Base-by-base conservation (phyloP, 176 grass and related monocot species). In the Bolboschoenus planiculmis region DNA sequence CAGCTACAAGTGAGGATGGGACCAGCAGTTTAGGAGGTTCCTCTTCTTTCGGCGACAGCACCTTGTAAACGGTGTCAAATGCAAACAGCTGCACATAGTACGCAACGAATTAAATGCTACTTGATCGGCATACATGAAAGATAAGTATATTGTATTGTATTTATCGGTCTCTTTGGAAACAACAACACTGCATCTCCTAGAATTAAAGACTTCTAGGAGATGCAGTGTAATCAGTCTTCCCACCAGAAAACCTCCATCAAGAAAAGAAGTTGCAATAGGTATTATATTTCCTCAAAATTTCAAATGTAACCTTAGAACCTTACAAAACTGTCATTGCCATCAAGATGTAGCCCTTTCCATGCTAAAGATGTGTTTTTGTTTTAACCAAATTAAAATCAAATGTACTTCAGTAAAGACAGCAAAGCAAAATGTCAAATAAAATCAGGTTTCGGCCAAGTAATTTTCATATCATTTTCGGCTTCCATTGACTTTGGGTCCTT, bases 41-140 rank as follows among this genome's bases (percentile, higher is more conserved):
- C 14, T 63, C 86, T 10, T 34, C 39, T 83, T 92, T 91, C 4
- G 91, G 83, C 3, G 89, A 88, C 42, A 97, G 54, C 56, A 90
- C 43, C 66, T 97, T 92, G 68, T 97, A 89, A 26, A 91, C 88
- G 8, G 91, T 94, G 81, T 97, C 91, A 23, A 88, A 97, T 53
- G 89, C 84, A 87, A 97, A 97, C 42, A 90, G 86, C 94, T 97
- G 86, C 64, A 80, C 20, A 67, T 67, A 20, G 20, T 33, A 51
- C 31, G 16, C 66, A 31, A 42, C 4, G 26, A 27, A 73, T 47
- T 73, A 42, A 70, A 42, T 40, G 8, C 20, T n/a, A 70, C 20
- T 70, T 40, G 13, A 40, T 74, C 23, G 48, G 70, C 23, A 48
- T 29, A 6, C 39, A 48, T 74, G 70, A 68, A 15, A 23, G 10